Evolutionary conservation across 2,329 filamentous ascomycete genomes (phyloP), one percentile per base, ranked within the genome.

Genomic region (Botrytis deweyae): DNA sequence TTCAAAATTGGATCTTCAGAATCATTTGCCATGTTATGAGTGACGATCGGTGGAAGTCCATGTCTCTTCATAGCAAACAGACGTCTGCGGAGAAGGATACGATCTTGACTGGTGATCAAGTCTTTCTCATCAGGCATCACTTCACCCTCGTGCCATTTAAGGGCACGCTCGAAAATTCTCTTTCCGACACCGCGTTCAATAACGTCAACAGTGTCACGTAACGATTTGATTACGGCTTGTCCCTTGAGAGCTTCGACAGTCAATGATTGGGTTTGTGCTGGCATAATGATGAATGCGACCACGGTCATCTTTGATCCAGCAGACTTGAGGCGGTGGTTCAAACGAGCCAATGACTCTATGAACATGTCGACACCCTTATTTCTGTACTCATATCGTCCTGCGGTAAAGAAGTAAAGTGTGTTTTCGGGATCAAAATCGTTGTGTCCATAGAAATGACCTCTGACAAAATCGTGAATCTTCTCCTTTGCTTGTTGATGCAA

Each of bases 281-380:
- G 96, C 94, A 99, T 97, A 82, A 99, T 98, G 83, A 99, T 93
- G 82, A 99, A 99, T 33, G 96, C 95, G 29, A 99, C 95, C 12
- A 99, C 92, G 0, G 96, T 98, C 82, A 91, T 95, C 84, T 96
- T 97, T 78, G 94, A 97, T 67, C 93, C 93, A 12, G 90, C 84
- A 70, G 84, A 84, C 88, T 98, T 98, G 81, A 99, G 89, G 58
- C 92, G 90, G 85, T 98, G 95, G 84, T 99, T 99, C 80, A 99
- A 85, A 62, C 96, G 93, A 42, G 96, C 96, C 76, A 99, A 86
- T 5, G 95, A 96, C 84, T 99, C 96, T 78, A 99, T 97, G 83
- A 98, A 99, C 96, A 99, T 98, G 83, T 99, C 96, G 16, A 98
- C 95, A 81, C 96, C 96, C 85, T 99, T 99, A 82, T 99, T 99